Evolutionary conservation across 2,329 filamentous ascomycete genomes (phyloP), one percentile per base, ranked within the genome.

Genomic region (Tolypocladium pustulatum): DNA sequence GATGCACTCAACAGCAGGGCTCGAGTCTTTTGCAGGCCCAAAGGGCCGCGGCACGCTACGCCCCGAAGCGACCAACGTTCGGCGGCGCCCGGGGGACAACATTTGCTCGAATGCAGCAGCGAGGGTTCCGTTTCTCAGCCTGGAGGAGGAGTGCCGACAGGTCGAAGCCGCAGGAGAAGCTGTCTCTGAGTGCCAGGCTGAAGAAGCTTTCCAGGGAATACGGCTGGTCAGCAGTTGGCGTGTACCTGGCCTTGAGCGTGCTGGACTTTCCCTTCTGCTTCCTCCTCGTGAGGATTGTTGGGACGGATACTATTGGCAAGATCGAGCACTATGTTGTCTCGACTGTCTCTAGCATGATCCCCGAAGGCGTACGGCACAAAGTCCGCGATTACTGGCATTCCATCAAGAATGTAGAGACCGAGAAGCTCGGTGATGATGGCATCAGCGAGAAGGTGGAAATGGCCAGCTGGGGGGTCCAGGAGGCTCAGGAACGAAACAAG

Each of bases 191-290:
- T 2, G 85, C 85, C 62, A 82, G 88, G 32, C 76, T 97, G 69
- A 91, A 87, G 73, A 91, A 90, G 70, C 82, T 99, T 53, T 91
- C 88, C 3, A 86, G 87, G 63, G 93, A 97, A 72, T 99, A 99
- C 72, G 94, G 94, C 46, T 97, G 92, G 91, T 83, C 89, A 4
- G 92, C 92, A 1, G 74, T 97, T 6, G 93, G 91, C n/a, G 90
- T 99, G 17, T 99, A 99, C 73, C 73, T 97, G 13, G 80, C 79
- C 1, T 76, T 99, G 58, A 92, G 89, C 49, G 88, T 89, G 41
- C 76, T 96, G 56, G 94, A 99, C 74, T 96, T 97, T 64, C 94
- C 94, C 0, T 90, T 97, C 70, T 97, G 93, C 75, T 99, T 96
- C 76, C 75, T 96, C 58, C 84, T 94, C 12, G 94, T 99, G 54